phyloP scores from a whole-genome alignment of 2,329 filamentous ascomycete genomes.

The Rhinocladiella similis region DNA sequence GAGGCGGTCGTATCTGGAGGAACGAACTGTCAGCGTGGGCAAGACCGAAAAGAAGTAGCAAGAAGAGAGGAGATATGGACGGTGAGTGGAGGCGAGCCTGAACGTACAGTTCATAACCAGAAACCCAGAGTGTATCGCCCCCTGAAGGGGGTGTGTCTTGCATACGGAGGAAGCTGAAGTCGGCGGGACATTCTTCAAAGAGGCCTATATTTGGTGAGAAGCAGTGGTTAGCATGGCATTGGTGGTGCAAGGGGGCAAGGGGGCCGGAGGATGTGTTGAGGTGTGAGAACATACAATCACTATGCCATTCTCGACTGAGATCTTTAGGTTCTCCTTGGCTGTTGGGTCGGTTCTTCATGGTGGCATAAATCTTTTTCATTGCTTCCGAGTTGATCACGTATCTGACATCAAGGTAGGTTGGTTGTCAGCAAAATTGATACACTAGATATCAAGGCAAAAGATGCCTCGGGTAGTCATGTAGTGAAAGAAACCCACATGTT shows the following conservation, averaged over 20 bases:
- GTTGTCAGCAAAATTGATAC: too few relatives aligned
- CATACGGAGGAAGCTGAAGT: conserved; percentile 23
- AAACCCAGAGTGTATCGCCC: conserved; percentile 65
- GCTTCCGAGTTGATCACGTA: conserved; percentile 60
- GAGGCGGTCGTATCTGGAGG: conserved; percentile 60
- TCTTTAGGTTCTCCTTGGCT: conserved; percentile 16
- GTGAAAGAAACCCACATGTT: conserved; percentile 18
- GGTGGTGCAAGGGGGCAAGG: background rate
- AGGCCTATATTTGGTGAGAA: conserved; percentile 2
- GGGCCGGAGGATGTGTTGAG: too few relatives aligned
- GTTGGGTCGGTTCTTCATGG: conserved; percentile 36
- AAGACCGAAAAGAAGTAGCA: too few relatives aligned
- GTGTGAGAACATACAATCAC: conserved; percentile 13
- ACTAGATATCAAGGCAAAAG: background rate
- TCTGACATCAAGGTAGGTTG: conserved; percentile 39
- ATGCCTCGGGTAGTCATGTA: background rate
- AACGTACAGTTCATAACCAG: conserved; percentile 67
- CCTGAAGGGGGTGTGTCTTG: conserved; percentile 42
- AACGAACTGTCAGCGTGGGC: too few relatives aligned
- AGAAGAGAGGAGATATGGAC: too few relatives aligned
- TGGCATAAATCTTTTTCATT: conserved; percentile 50
- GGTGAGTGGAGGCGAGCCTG: too few relatives aligned
- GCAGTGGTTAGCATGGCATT: too few relatives aligned
- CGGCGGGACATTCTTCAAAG: conserved; percentile 23
- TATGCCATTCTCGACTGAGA: conserved; percentile 22